phyloP scores from a whole-genome alignment of 805 yeast genomes.

The Kodamaea kaohsiungensis region DNA sequence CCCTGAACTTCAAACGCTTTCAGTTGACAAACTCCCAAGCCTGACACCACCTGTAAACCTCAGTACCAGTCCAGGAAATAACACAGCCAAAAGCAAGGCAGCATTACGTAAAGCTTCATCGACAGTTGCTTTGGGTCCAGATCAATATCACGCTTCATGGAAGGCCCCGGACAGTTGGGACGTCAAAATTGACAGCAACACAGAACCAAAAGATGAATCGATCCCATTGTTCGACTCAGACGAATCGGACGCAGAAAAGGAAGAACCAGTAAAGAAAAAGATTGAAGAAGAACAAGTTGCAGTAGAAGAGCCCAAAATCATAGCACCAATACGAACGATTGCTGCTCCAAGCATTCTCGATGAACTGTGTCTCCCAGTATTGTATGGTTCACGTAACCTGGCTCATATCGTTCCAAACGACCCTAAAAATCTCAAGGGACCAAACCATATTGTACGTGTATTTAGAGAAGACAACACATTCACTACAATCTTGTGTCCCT shows the following conservation, averaged over 20 bases:
- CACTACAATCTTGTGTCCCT: slow-evolving; percentile 77
- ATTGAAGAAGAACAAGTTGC: not conserved
- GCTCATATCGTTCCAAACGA: slow-evolving; percentile 18
- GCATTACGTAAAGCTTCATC: slow-evolving; percentile 11
- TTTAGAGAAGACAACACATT: slow-evolving; percentile 84
- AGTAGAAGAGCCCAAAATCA: not conserved
- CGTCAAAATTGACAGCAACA: slow-evolving; percentile 30
- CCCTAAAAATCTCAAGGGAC: slow-evolving; percentile 22
- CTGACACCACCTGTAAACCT: slow-evolving; percentile 1
- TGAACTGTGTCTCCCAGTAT: slow-evolving; percentile 25
- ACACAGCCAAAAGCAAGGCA: not conserved
- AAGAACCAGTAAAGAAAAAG: not conserved
- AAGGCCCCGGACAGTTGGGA: slow-evolving; percentile 53
- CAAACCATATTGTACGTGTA: slow-evolving; percentile 61
- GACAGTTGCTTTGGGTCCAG: slow-evolving; percentile 3
- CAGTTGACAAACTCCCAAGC: not conserved
- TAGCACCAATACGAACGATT: not conserved
- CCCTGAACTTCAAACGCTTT: not conserved
- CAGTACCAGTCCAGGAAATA: slow-evolving; percentile 1
- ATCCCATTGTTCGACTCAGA: slow-evolving; percentile 17
- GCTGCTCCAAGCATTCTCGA: not conserved
- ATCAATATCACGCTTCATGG: slow-evolving; percentile 29
- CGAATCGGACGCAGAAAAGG: slow-evolving; percentile 7
- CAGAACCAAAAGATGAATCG: not conserved
- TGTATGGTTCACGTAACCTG: slow-evolving; percentile 33